A percentile compares a stretch with the other conserved stretches of the same genome.
Conservation (phyloP, 2,329 filamentous ascomycete genomes). For the Diplodia corticola region DNA sequence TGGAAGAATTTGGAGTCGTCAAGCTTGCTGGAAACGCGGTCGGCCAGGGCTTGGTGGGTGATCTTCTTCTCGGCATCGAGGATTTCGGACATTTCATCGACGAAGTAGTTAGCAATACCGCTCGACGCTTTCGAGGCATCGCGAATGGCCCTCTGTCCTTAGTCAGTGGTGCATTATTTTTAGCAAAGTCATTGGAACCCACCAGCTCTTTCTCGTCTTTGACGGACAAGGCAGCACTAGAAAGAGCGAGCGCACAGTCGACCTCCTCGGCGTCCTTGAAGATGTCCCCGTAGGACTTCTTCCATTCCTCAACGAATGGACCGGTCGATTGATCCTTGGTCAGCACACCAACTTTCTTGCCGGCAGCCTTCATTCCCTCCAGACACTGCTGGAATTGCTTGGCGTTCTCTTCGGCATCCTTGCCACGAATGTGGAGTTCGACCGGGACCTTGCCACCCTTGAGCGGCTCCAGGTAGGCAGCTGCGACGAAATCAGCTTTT, state of each 20-base stretch:
- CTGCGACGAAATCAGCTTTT: slow-evolving; percentile 52
- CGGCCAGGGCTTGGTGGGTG: slow-evolving; percentile 81
- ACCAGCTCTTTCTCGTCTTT: slow-evolving; percentile 93
- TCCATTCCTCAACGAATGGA: slow-evolving; percentile 96
- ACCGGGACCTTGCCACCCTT: slow-evolving; percentile 91
- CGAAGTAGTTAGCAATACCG: slow-evolving; percentile 88
- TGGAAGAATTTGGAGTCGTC: slow-evolving; percentile 95
- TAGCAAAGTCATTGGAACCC: slow-evolving; percentile 28
- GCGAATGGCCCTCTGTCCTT: slow-evolving; percentile 73
- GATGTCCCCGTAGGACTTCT: slow-evolving; percentile 71
- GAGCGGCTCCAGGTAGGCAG: slow-evolving; percentile 87
- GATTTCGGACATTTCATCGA: slow-evolving; percentile 96
- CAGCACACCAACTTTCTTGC: slow-evolving; percentile 89
- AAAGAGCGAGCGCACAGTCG: slow-evolving; percentile 80
- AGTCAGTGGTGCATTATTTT: slow-evolving; percentile 1
- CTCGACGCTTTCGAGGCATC: slow-evolving; percentile 93
- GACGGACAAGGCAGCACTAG: slow-evolving; percentile 78
- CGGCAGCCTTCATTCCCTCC: slow-evolving; percentile 82
- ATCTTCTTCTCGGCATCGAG: slow-evolving; percentile 97
- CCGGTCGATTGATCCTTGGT: slow-evolving; percentile 82
- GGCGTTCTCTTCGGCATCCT: slow-evolving; percentile 87
- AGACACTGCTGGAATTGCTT: slow-evolving; percentile 84
- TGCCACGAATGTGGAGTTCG: slow-evolving; percentile 87
- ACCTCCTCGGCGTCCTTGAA: slow-evolving; percentile 86
- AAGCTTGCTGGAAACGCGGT: slow-evolving; percentile 86